Evolutionary conservation across 2,329 filamentous ascomycete species (phyloP).

Genomic region (Fusarium dimerum): DNA sequence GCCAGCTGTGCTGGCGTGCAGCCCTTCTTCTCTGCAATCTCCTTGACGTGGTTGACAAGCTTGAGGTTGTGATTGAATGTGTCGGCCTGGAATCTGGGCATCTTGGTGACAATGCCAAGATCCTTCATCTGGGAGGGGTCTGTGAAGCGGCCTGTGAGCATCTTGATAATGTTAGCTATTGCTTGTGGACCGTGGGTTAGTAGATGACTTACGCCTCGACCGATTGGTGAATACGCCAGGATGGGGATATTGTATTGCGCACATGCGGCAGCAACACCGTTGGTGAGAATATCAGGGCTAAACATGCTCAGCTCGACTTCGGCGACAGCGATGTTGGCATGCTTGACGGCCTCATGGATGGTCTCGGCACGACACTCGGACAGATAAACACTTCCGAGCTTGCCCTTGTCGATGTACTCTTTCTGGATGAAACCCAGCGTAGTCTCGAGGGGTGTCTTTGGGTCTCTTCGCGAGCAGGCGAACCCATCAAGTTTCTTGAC

Average conservation of each 20-base stretch:
- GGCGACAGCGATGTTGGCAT: constrained; percentile 47
- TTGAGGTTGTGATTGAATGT: constrained; percentile 66
- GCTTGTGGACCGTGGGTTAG: neutral
- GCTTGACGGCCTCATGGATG: constrained; percentile 48
- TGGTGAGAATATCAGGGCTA: constrained; percentile 47
- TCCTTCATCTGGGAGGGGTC: constrained; percentile 25
- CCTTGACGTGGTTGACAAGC: constrained; percentile 58
- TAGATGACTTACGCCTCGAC: constrained; percentile 47
- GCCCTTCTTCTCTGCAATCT: constrained; percentile 60
- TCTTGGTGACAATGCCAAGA: constrained; percentile 19
- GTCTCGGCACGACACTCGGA: constrained; percentile 53
- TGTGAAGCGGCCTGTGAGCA: constrained; percentile 33
- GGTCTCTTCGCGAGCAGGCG: constrained; percentile 58
- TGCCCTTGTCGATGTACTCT: constrained; percentile 53
- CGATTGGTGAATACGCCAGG: constrained; percentile 72
- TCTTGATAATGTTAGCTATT: constrained; percentile 21
- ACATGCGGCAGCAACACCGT: constrained; percentile 56
- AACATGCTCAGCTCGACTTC: constrained; percentile 58
- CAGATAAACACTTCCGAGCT: constrained; percentile 52
- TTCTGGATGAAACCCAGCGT: constrained; percentile 44
- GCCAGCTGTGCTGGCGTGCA: constrained; percentile 66
- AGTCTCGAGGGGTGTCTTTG: constrained; percentile 44
- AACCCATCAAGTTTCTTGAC: constrained; percentile 63
- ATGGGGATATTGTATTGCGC: constrained; percentile 67
- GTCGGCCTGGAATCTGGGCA: constrained; percentile 63